phyloP scores from a whole-genome alignment of 805 yeast genomes.

The Zygosaccharomyces lentus region DNA sequence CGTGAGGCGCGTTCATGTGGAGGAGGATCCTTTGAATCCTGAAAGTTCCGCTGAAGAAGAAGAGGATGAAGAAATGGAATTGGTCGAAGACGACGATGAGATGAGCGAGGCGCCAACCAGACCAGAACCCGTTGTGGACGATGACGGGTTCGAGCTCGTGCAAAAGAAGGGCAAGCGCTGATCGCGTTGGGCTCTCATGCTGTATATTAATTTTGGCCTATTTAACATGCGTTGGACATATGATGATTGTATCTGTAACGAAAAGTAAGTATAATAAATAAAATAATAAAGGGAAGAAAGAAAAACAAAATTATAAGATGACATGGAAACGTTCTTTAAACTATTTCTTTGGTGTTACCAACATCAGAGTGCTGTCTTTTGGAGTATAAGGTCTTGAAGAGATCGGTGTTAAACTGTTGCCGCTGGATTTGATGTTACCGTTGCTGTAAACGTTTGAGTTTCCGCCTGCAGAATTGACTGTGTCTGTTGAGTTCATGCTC shows the following conservation, averaged over 20 bases:
- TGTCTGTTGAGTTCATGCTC: conserved; percentile 16
- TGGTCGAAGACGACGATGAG: conserved; percentile 37
- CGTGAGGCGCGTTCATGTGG: conserved; percentile 40
- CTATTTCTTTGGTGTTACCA: conserved; percentile 14
- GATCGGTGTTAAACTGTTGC: conserved; percentile 14
- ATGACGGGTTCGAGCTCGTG: conserved; percentile 91
- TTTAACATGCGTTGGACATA: neutral
- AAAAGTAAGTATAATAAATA: conserved; percentile 3
- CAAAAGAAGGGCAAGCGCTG: conserved; percentile 60
- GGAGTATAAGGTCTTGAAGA: conserved; percentile 21
- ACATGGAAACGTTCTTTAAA: too few relatives aligned
- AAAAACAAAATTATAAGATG: conserved; percentile 3
- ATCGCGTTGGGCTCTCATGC: neutral
- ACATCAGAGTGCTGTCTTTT: conserved; percentile 14
- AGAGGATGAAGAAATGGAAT: conserved; percentile 39
- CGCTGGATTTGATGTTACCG: conserved; percentile 5
- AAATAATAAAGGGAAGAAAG: conserved; percentile 1
- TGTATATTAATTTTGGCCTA: conserved; percentile 4
- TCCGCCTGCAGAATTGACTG: conserved; percentile 9
- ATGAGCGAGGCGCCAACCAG: conserved; percentile 28
- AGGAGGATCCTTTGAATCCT: conserved; percentile 62
- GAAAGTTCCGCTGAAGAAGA: conserved; percentile 44
- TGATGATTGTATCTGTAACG: neutral
- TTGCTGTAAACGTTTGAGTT: conserved; percentile 7
- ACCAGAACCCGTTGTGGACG: conserved; percentile 69